These are phyloP conservation scores for Suhomyces kunorum DNA, from an alignment of 1,139 yeast genomes.

Conservation along the genomic window DNA sequence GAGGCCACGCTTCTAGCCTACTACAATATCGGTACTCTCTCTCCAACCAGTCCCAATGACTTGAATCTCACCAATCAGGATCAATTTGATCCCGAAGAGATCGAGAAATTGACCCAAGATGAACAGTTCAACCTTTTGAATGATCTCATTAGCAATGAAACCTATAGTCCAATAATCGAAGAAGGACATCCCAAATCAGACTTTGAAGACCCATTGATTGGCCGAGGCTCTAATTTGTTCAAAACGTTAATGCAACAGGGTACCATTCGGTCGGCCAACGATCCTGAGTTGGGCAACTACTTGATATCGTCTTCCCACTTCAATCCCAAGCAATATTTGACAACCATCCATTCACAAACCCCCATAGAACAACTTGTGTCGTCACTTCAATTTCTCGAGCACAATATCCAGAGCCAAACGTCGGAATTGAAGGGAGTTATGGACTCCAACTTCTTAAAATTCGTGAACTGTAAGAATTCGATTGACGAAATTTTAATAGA, in stretches of 20 bases:
- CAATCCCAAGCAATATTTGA: conserved; percentile 67
- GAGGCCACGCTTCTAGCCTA: conserved; percentile 24
- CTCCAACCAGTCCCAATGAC: conserved; percentile 26
- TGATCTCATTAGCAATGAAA: conserved; percentile 23
- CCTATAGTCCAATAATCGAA: conserved; percentile 1
- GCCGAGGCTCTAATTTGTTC: conserved; percentile 46
- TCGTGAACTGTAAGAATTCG: conserved; percentile 71
- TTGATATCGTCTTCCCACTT: conserved; percentile 73
- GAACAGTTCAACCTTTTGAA: conserved; percentile 35
- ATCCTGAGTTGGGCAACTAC: conserved; percentile 52
- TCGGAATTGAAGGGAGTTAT: conserved; percentile 65
- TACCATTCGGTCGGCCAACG: conserved; percentile 39
- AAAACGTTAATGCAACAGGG: conserved; percentile 42
- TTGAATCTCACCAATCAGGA: conserved; percentile 21
- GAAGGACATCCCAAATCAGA: conserved; percentile 16
- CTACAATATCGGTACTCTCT: conserved; percentile 29
- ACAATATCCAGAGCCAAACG: conserved; percentile 64
- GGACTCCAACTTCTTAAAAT: conserved; percentile 71
- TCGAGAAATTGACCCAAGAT: conserved; percentile 26
- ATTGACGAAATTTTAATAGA: conserved; percentile 41
- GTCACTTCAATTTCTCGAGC: conserved; percentile 61
- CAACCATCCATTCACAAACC: conserved; percentile 69
- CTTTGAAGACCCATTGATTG: conserved; percentile 56
- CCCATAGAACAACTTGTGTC: conserved; percentile 60
- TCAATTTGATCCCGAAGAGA: conserved; percentile 28